Evolutionary conservation across 1,139 yeast species (phyloP).

Genomic region (Candida pseudoviswanathii): DNA sequence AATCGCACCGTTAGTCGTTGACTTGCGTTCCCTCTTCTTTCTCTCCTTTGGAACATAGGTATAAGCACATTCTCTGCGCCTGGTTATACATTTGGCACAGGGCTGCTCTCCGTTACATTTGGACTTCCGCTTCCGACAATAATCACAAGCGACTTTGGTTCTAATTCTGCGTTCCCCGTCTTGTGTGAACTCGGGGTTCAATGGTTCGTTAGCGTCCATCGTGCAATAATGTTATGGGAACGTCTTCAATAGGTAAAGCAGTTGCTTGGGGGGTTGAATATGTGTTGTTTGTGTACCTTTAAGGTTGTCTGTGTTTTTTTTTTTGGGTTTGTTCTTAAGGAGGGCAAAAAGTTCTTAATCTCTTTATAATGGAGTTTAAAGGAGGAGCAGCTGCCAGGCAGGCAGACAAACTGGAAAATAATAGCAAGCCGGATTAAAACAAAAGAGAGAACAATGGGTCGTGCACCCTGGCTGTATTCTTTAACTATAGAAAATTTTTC

Average conservation of each 20-base stretch:
- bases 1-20: neutral
- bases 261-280: too few relatives aligned
- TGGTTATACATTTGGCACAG: conserved; percentile 43
- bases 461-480: neutral
- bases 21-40: conserved; percentile 14
- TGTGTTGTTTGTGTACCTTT: too few relatives aligned
- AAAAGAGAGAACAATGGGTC: neutral
- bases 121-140: conserved; percentile 50
- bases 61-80: conserved; percentile 28
- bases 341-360: too few relatives aligned
- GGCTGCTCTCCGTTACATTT: conserved; percentile 52
- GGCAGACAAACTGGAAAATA: too few relatives aligned
- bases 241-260: too few relatives aligned
- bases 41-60: conserved; percentile 20
- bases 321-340: neutral
- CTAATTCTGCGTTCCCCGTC: conserved; percentile 21
- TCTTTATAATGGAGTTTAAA: too few relatives aligned
- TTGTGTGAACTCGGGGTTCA: conserved; percentile 11
- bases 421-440: neutral
- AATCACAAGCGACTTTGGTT: conserved; percentile 56
- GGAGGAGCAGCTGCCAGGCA: too few relatives aligned
- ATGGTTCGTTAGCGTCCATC: neutral
- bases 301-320: neutral
- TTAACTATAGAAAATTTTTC: neutral
- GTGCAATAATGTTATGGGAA: neutral